Conservation (phyloP, 306 rosid species). For the Cercis canadensis region DNA sequence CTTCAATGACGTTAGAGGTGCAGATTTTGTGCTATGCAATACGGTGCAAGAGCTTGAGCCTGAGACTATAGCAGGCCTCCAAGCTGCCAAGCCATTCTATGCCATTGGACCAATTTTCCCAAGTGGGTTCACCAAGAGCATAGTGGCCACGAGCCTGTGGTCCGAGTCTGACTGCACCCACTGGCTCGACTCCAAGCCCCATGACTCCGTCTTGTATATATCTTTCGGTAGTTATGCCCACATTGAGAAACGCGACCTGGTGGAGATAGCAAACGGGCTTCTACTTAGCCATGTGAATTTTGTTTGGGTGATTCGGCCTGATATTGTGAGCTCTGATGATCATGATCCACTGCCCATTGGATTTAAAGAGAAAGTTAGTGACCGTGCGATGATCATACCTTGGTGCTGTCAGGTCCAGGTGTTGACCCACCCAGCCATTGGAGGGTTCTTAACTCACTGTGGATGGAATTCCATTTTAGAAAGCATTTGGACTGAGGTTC, state of each 20-base stretch:
- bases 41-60: constrained; percentile 58
- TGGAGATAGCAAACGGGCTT: constrained; percentile 57
- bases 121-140: constrained; percentile 43
- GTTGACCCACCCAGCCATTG: constrained; percentile 53
- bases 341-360: constrained; percentile 52
- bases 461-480: constrained; percentile 74
- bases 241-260: constrained; percentile 32
- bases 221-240: constrained; percentile 73
- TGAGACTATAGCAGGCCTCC: constrained; percentile 43
- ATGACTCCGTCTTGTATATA: constrained; percentile 58
- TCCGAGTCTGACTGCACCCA: constrained; percentile 62
- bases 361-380: constrained; percentile 37
- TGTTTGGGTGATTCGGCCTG: constrained; percentile 62
- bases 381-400: constrained; percentile 50
- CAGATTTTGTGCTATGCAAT: constrained; percentile 59
- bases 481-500: constrained; percentile 55
- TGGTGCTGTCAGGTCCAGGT: constrained; percentile 64
- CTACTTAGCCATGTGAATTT: constrained; percentile 47
- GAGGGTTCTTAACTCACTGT: constrained; percentile 66
- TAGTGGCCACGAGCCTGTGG: constrained; percentile 65
- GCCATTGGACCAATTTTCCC: constrained; percentile 73
- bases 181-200: constrained; percentile 60
- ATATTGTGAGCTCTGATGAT: constrained; percentile 57
- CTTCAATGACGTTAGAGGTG: constrained; percentile 45
- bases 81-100: constrained; percentile 43